Conservation (phyloP, 257 asterid genomes). For the Solanum piurae region DNA sequence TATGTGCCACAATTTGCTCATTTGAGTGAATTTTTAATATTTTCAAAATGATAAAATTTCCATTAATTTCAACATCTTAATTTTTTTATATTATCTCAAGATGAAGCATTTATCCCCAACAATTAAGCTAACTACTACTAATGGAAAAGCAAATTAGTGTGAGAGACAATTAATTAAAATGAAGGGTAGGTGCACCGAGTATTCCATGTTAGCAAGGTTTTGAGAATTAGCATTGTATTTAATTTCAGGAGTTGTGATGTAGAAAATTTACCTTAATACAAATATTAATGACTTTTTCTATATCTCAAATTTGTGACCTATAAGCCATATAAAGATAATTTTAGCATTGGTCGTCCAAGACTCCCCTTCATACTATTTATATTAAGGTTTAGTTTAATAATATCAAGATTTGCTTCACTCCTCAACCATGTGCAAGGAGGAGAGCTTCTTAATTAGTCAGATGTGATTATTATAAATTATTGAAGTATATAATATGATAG, state of each 20-base stretch:
- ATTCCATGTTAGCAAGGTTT: background rate
- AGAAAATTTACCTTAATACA: no score
- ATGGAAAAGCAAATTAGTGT: background rate
- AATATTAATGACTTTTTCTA: background rate
- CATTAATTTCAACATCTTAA: background rate
- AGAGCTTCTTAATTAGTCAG: background rate
- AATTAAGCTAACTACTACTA: background rate
- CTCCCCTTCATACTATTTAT: background rate
- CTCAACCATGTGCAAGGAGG: constrained; percentile 17
- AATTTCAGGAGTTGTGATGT: no score
- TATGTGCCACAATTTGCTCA: background rate
- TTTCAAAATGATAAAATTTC: no score
- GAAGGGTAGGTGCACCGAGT: background rate
- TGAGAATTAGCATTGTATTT: background rate
- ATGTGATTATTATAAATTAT: constrained; percentile 1
- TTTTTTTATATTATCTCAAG: background rate
- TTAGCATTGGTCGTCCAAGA: background rate
- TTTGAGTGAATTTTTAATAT: background rate
- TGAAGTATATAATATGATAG: background rate
- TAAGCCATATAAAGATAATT: background rate
- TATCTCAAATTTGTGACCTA: background rate
- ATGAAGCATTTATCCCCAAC: background rate
- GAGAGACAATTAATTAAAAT: background rate
- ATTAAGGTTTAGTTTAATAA: background rate
- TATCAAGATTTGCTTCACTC: background rate